These are phyloP conservation scores for Nyssa sinensis DNA, from an alignment of 148 eudicot species.

Conservation along the genomic window DNA sequence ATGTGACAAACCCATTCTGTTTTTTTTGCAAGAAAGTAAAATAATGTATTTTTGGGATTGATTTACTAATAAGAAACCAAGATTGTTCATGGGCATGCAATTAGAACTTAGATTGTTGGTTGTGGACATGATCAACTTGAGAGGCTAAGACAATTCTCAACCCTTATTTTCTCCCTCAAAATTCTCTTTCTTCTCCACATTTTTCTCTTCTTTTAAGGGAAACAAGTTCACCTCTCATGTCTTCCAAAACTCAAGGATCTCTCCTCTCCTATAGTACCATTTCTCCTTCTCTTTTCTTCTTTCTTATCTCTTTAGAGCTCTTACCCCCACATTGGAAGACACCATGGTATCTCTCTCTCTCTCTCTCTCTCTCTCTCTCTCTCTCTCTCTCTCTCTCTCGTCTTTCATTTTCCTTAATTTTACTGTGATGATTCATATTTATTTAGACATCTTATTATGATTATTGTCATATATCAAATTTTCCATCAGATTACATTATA, in stretches of 20 bases:
- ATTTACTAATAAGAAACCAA: background rate
- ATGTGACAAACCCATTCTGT: no score
- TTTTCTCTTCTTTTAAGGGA: conserved; percentile 1
- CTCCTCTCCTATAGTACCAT: conserved; percentile 6
- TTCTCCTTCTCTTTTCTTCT: background rate
- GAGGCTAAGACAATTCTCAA: conserved; percentile 16
- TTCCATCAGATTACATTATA: background rate
- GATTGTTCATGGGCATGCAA: background rate
- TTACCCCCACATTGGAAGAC: background rate
- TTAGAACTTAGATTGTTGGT: background rate
- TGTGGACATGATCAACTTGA: conserved; percentile 16
- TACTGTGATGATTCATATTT: background rate
- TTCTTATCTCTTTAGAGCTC: background rate
- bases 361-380: background rate
- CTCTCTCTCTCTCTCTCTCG: background rate
- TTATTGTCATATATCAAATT: background rate
- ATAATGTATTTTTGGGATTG: no score
- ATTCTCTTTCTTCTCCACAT: conserved; percentile 9
- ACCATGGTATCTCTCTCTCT: conserved; percentile 23
- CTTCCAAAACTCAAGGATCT: conserved; percentile 18
- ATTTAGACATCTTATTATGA: background rate
- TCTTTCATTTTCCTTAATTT: background rate
- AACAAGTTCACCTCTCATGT: background rate
- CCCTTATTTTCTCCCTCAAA: conserved; percentile 20
- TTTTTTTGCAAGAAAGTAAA: no score